These are phyloP conservation scores for Arachnopeziza araneosa DNA, from an alignment of 2,329 filamentous ascomycete genomes.

Conservation along the genomic window DNA sequence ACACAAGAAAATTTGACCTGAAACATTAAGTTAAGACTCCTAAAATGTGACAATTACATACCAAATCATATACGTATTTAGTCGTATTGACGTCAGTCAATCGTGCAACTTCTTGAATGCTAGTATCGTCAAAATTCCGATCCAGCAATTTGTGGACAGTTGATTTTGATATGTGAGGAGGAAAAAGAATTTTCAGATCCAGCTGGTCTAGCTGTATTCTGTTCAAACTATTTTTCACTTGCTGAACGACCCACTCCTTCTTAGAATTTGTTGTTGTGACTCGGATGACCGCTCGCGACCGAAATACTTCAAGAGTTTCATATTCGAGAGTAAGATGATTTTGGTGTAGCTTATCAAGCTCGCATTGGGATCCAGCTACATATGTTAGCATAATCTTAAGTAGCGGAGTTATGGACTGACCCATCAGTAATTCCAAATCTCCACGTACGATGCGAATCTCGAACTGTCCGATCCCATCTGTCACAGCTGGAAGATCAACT, in stretches of 20 bases:
- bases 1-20: not conserved
- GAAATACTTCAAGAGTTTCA: slow-evolving; percentile 27
- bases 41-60: not conserved
- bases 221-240: slow-evolving; percentile 18
- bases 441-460: slow-evolving; percentile 22
- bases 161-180: slow-evolving; percentile 1
- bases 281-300: slow-evolving; percentile 21
- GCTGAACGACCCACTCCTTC: slow-evolving; percentile 17
- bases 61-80: not conserved
- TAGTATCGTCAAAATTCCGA: slow-evolving; percentile 9
- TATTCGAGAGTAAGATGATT: slow-evolving; percentile 14
- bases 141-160: slow-evolving; percentile 5
- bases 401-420: slow-evolving; percentile 16
- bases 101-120: slow-evolving; percentile 18
- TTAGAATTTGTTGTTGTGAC: slow-evolving; percentile 24
- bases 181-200: slow-evolving; percentile 15
- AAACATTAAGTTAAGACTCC: not conserved
- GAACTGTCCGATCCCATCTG: slow-evolving; percentile 26
- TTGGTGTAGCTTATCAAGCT: slow-evolving; percentile 21
- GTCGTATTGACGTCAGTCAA: slow-evolving; percentile 25
- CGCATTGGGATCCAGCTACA: slow-evolving; percentile 15
- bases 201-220: slow-evolving; percentile 17
- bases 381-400: slow-evolving; percentile 5
- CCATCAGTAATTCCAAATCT: slow-evolving; percentile 25
- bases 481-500: slow-evolving; percentile 25